phyloP scores from a whole-genome alignment of 2,329 filamentous ascomycete genomes.

The Monosporascus sp. region DNA sequence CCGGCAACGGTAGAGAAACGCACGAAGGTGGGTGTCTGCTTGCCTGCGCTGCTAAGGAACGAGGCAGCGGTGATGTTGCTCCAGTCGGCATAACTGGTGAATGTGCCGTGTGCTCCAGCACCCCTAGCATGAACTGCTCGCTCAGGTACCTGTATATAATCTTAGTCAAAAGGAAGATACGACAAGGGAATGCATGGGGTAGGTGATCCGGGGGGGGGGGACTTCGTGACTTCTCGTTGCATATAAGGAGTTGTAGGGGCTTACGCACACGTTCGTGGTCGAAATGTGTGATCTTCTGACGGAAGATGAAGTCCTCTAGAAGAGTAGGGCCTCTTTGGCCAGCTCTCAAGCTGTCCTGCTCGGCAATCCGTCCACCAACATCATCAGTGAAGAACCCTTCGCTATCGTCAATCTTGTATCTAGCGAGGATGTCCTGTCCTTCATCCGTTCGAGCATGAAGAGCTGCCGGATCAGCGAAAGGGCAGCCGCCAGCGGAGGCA shows the following conservation, averaged over 20 bases:
- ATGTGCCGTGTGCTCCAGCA: slow-evolving; percentile 54
- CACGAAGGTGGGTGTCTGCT: slow-evolving; percentile 52
- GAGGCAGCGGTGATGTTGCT: slow-evolving; percentile 58
- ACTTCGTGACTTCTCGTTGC: neutral
- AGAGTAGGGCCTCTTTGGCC: slow-evolving; percentile 57
- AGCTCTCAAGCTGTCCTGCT: slow-evolving; percentile 62
- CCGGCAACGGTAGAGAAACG: slow-evolving; percentile 60
- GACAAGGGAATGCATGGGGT: no score
- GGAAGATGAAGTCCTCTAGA: slow-evolving; percentile 58
- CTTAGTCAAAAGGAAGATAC: slow-evolving; percentile 6
- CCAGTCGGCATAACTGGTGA: slow-evolving; percentile 55
- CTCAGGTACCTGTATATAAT: slow-evolving; percentile 30
- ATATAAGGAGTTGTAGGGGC: neutral
- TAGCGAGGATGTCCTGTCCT: slow-evolving; percentile 14
- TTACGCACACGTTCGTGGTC: slow-evolving; percentile 51
- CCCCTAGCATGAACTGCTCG: slow-evolving; percentile 54
- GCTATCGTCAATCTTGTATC: slow-evolving; percentile 47
- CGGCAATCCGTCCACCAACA: slow-evolving; percentile 61
- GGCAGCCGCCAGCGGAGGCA: slow-evolving; percentile 24
- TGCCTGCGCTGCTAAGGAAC: slow-evolving; percentile 46
- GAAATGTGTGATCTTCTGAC: slow-evolving; percentile 56
- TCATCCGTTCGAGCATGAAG: slow-evolving; percentile 20
- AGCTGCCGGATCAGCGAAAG: slow-evolving; percentile 26
- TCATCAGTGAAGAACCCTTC: slow-evolving; percentile 58
- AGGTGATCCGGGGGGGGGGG: no score